Evolutionary conservation across 2,329 filamentous ascomycete genomes (phyloP).

Genomic region (Colletotrichum echinochloae): DNA sequence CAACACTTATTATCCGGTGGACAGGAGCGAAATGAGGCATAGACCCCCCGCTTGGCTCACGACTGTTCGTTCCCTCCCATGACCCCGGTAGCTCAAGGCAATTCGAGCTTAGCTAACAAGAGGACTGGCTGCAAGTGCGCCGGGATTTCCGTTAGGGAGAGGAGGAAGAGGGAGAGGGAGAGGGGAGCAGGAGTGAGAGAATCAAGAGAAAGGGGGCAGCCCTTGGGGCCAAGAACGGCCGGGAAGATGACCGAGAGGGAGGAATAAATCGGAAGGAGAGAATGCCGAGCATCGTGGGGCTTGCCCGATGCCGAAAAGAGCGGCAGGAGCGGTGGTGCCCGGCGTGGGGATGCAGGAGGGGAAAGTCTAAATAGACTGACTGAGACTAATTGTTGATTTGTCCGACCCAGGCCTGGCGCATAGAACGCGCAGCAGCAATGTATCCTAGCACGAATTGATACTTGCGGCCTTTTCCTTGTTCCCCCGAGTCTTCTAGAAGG

Average conservation of each 20-base stretch:
- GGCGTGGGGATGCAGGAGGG: constrained; percentile 1
- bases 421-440: neutral
- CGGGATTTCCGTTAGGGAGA: neutral
- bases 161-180: neutral
- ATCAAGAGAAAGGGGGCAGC: neutral
- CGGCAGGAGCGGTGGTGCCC: constrained; percentile 26
- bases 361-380: neutral
- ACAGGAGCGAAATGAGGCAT: neutral
- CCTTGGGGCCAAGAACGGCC: neutral
- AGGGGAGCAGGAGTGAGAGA: neutral
- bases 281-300: constrained; percentile 28
- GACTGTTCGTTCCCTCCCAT: neutral
- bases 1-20: neutral
- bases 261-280: constrained; percentile 4
- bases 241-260: constrained; percentile 29
- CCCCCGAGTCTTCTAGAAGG: constrained; percentile 1
- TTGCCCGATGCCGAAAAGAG: constrained; percentile 5
- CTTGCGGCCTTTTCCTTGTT: constrained; percentile 3
- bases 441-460: neutral
- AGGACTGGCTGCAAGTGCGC: neutral
- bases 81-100: neutral
- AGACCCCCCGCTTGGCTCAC: neutral
- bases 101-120: neutral
- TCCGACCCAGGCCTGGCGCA: neutral
- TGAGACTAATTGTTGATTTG: neutral